These are phyloP conservation scores for Zelopaecilomyces penicillatus DNA, from an alignment of 2,329 filamentous ascomycete genomes.

Conservation along the genomic window DNA sequence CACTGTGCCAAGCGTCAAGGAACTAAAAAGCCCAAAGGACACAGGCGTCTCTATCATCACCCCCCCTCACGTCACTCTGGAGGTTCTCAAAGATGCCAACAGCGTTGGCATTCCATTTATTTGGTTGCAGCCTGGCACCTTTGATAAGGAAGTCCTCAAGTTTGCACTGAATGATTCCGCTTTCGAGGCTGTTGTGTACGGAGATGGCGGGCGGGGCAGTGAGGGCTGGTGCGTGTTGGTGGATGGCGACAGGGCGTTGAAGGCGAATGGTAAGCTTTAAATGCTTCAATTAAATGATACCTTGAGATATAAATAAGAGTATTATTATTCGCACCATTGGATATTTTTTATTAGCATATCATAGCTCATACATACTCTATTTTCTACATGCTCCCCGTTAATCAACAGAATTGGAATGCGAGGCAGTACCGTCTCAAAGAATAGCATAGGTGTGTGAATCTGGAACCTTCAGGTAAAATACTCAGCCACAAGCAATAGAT, in stretches of 20 bases:
- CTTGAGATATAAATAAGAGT: neutral
- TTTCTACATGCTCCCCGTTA: too few species aligned
- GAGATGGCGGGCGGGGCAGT: slow-evolving; percentile 52
- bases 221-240: slow-evolving; percentile 87
- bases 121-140: slow-evolving; percentile 88
- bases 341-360: too few species aligned
- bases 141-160: slow-evolving; percentile 64
- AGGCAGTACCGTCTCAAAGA: too few species aligned
- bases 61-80: slow-evolving; percentile 66
- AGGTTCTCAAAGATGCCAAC: slow-evolving; percentile 70
- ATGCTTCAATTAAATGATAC: neutral
- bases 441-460: too few species aligned
- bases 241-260: slow-evolving; percentile 62
- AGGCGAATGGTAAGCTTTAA: slow-evolving; percentile 45
- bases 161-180: slow-evolving; percentile 52
- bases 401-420: too few species aligned
- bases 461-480: too few species aligned
- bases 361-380: too few species aligned
- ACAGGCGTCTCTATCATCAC: slow-evolving; percentile 84
- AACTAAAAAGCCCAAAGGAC: slow-evolving; percentile 55
- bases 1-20: slow-evolving; percentile 57
- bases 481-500: too few species aligned
- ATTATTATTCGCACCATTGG: too few species aligned
- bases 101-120: slow-evolving; percentile 63
- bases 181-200: slow-evolving; percentile 64